Evolutionary conservation across 768 basidiomycete genomes (phyloP).

Genomic region (Mycena rebaudengoi): DNA sequence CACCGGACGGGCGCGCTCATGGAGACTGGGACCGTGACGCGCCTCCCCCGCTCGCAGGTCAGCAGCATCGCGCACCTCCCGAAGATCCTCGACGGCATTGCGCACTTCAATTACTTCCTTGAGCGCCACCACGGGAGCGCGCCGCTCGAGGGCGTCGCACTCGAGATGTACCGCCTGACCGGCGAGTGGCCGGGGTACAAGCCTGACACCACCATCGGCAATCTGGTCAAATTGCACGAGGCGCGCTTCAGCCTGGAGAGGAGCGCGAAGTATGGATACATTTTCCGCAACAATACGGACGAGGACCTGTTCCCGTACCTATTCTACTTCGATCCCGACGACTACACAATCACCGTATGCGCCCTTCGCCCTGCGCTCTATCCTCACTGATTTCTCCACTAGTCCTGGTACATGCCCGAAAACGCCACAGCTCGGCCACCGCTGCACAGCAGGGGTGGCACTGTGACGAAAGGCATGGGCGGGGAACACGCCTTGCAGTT

Average conservation of each 20-base stretch:
- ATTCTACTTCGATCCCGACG: not conserved
- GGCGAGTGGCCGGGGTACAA: not conserved
- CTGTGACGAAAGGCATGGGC: no score
- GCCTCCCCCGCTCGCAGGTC: not conserved
- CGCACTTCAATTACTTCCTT: constrained; percentile 12
- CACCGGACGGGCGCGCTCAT: not conserved
- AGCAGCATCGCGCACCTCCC: not conserved
- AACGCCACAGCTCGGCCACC: no score
- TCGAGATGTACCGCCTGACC: not conserved
- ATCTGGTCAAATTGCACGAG: not conserved
- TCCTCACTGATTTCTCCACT: no score
- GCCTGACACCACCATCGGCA: not conserved
- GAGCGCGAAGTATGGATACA: not conserved
- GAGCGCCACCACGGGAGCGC: not conserved
- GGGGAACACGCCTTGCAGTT: no score
- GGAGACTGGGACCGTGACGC: not conserved
- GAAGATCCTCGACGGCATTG: not conserved
- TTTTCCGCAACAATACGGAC: not conserved
- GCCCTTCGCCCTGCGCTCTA: no score
- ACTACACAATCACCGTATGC: no score
- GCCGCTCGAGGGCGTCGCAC: not conserved
- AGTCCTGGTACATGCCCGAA: no score
- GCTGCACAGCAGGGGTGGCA: no score
- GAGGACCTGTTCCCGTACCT: not conserved
- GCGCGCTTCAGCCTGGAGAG: not conserved